Percentiles rank a stretch among this genome's conserved stretches.
phyloP scores from a whole-genome alignment of 352 stramenopile genomes.

The Globisporangium emineosum region DNA sequence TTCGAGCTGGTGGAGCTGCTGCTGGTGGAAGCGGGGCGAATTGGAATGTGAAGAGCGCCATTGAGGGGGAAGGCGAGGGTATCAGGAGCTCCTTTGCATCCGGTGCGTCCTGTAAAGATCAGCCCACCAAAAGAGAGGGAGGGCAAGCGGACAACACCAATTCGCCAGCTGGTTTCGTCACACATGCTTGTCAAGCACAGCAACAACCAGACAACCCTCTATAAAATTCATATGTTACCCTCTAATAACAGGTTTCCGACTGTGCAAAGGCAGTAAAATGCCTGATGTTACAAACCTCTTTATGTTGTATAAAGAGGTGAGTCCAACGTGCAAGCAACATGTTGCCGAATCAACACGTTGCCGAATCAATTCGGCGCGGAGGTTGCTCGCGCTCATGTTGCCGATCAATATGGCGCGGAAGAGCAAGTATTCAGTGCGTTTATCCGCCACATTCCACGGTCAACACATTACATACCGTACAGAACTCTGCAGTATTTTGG shows the following conservation, averaged over 20 bases:
- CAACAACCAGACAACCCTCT: background rate
- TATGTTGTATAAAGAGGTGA: background rate
- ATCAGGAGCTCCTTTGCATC: constrained; percentile 16
- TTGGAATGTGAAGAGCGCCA: constrained; percentile 27
- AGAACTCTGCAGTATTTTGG: background rate
- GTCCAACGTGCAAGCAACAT: background rate
- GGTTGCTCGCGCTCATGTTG: background rate
- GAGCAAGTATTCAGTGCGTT: background rate
- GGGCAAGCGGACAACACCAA: background rate
- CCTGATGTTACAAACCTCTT: background rate
- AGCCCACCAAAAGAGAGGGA: background rate
- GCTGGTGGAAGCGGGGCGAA: constrained; percentile 19
- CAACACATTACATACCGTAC: background rate
- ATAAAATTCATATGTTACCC: background rate
- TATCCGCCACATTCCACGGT: background rate
- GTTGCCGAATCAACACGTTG: too few species aligned
- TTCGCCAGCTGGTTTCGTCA: constrained; percentile 1
- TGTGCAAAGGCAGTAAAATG: background rate
- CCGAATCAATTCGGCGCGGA: background rate
- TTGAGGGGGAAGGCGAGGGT: background rate
- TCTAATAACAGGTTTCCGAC: background rate
- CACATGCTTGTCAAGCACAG: background rate
- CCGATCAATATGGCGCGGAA: too few species aligned
- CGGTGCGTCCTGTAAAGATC: constrained; percentile 18
- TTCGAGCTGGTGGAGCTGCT: constrained; percentile 4